Evolutionary conservation across 2,329 filamentous ascomycete genomes (phyloP).

Genomic region (Pezicula rhizophila): DNA sequence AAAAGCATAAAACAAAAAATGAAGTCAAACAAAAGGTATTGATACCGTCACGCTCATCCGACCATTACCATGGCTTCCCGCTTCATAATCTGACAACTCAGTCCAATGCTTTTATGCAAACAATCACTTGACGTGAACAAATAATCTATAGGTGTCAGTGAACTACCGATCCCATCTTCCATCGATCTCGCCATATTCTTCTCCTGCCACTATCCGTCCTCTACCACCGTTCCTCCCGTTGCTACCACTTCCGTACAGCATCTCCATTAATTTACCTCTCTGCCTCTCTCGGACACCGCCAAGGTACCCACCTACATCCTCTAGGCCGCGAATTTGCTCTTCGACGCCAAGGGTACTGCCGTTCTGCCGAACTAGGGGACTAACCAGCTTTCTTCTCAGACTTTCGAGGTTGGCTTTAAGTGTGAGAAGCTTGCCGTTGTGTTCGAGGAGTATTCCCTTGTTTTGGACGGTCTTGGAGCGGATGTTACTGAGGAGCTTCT

Average conservation of each 20-base stretch:
- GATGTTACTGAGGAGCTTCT: slow-evolving; percentile 69
- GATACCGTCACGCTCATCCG: too few relatives aligned
- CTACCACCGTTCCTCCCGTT: slow-evolving; percentile 3
- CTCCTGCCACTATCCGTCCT: slow-evolving; percentile 7
- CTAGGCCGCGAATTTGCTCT: slow-evolving; percentile 78
- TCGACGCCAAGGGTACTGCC: slow-evolving; percentile 68
- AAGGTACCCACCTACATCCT: slow-evolving; percentile 73
- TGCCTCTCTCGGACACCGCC: slow-evolving; percentile 70
- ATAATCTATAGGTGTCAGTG: too few relatives aligned
- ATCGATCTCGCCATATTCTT: slow-evolving; percentile 11
- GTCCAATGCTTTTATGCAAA: too few relatives aligned
- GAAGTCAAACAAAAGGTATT: too few relatives aligned
- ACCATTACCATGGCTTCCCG: too few relatives aligned
- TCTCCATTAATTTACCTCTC: slow-evolving; percentile 76
- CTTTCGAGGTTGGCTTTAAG: slow-evolving; percentile 83
- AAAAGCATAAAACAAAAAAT: too few relatives aligned
- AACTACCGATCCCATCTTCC: slow-evolving; percentile 11
- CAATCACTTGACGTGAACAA: too few relatives aligned
- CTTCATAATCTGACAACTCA: too few relatives aligned
- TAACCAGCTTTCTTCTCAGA: slow-evolving; percentile 76
- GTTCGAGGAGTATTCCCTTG: slow-evolving; percentile 79
- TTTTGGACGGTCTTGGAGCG: slow-evolving; percentile 79
- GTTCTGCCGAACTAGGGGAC: slow-evolving; percentile 69
- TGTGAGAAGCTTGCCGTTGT: slow-evolving; percentile 76
- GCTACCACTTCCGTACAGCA: slow-evolving; percentile 53